Percentiles rank a stretch among this genome's conserved stretches.
Conservation (phyloP, 768 basidiomycete genomes). For the Boletus bicolor region DNA sequence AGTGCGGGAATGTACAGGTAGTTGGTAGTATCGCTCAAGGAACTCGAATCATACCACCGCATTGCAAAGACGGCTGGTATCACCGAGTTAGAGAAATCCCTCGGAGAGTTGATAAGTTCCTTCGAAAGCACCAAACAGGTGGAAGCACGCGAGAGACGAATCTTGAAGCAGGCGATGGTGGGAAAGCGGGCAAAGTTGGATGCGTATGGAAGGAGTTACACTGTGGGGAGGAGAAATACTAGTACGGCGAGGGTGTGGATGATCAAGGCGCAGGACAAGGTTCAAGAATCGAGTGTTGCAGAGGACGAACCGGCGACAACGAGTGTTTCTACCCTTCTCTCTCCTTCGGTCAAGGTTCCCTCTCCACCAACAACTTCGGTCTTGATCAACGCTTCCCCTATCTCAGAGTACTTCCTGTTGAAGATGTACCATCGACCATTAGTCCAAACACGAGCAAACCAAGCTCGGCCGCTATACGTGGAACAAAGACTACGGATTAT, state of each 20-base stretch:
- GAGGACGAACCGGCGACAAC: constrained; percentile 3
- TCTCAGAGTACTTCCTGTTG: constrained; percentile 69
- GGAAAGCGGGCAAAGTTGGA: constrained; percentile 65
- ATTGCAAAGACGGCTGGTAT: constrained; percentile 22
- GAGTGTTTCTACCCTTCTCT: constrained; percentile 17
- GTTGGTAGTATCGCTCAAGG: constrained; percentile 56
- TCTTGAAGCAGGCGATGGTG: constrained; percentile 31
- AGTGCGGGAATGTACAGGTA: constrained; percentile 69
- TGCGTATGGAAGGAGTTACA: constrained; percentile 78
- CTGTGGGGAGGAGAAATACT: constrained; percentile 84
- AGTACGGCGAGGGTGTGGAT: constrained; percentile 92
- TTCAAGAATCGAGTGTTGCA: constrained; percentile 16
- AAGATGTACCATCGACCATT: too few species aligned
- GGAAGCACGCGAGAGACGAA: constrained; percentile 37
- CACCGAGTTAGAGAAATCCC: constrained; percentile 55
- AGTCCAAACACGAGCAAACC: too few species aligned
- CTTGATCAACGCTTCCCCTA: constrained; percentile 80
- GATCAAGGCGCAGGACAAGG: constrained; percentile 56
- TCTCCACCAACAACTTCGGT: constrained; percentile 58
- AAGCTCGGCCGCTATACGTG: too few species aligned
- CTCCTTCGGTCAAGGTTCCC: constrained; percentile 17
- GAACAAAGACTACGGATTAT: too few species aligned
- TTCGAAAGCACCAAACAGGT: constrained; percentile 65
- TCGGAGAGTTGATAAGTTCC: constrained; percentile 53
- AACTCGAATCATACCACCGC: constrained; percentile 58